Evolutionary conservation across 176 grass and related monocot species (phyloP).

Genomic region (Carex parvula): DNA sequence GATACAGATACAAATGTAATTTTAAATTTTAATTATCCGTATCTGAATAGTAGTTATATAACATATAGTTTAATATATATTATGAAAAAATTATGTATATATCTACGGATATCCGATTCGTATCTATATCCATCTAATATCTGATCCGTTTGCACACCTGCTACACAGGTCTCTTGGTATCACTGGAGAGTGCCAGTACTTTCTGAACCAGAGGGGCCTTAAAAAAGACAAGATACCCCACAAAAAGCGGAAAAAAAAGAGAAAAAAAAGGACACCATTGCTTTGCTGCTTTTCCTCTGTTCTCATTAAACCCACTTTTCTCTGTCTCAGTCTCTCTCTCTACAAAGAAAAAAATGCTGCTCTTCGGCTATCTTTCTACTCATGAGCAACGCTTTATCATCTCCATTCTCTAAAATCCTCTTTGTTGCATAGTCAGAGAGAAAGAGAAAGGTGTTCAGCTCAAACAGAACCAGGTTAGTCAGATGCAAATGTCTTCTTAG

Average conservation of each 20-base stretch:
- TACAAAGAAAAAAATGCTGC: not conserved
- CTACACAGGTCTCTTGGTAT: not conserved
- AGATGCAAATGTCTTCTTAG: not conserved
- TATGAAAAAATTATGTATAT: too few species aligned
- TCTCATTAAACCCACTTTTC: not conserved
- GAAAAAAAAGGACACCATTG: slow-evolving; percentile 10
- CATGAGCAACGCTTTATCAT: not conserved
- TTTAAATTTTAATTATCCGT: too few species aligned
- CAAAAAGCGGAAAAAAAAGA: not conserved
- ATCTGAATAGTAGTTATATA: too few species aligned
- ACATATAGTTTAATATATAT: too few species aligned
- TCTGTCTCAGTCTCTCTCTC: slow-evolving; percentile 2
- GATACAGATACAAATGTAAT: too few species aligned
- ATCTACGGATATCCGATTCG: too few species aligned
- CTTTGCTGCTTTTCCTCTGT: not conserved
- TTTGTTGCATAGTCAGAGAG: slow-evolving; percentile 18
- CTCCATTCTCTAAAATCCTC: slow-evolving; percentile 1
- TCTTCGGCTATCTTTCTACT: not conserved
- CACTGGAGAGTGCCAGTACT: not conserved
- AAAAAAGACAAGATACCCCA: not conserved
- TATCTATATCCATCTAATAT: too few species aligned
- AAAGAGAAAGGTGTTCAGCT: slow-evolving; percentile 11
- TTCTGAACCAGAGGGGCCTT: not conserved
- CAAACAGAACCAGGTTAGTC: slow-evolving; percentile 1
- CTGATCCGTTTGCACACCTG: too few species aligned